A percentile compares a stretch with the other conserved stretches of the same genome.
phyloP scores from a whole-genome alignment of 768 basidiomycete genomes.

The Agaricus blazei region DNA sequence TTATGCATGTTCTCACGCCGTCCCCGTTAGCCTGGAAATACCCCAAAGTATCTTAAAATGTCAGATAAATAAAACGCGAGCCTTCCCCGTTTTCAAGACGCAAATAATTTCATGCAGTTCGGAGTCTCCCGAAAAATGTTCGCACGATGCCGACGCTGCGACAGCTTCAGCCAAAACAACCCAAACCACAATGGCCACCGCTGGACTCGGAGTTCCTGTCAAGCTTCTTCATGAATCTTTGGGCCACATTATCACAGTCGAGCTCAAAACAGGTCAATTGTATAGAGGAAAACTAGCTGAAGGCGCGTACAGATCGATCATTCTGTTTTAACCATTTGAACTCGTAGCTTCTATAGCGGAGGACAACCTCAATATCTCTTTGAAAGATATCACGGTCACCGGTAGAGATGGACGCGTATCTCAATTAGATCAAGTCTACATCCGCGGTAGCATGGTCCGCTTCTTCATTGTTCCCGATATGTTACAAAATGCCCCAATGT shows the following conservation, averaged over 20 bases:
- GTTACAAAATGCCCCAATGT: conserved; percentile 99
- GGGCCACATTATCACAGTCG: conserved; percentile 96
- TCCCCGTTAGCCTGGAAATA: too few species aligned
- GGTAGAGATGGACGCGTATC: conserved; percentile 97
- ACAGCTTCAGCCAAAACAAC: neutral
- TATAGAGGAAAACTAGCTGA: conserved; percentile 97
- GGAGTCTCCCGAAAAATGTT: neutral
- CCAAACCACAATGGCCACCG: conserved; percentile 37
- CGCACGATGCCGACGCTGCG: neutral
- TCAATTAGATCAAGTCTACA: conserved; percentile 98
- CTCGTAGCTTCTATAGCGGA: conserved; percentile 62
- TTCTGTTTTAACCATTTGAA: neutral
- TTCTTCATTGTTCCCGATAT: conserved; percentile 99
- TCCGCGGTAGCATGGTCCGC: conserved; percentile 94
- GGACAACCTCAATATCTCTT: conserved; percentile 94
- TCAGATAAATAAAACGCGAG: too few species aligned
- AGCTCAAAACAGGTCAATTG: conserved; percentile 95
- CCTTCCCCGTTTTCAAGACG: too few species aligned
- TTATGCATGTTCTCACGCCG: too few species aligned
- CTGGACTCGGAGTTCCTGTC: conserved; percentile 89
- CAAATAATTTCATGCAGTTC: too few species aligned
- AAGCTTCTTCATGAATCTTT: conserved; percentile 96
- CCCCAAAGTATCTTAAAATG: too few species aligned
- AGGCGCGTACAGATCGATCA: conserved; percentile 46
- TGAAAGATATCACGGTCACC: conserved; percentile 96